Conservation (phyloP, 2,329 filamentous ascomycete genomes). For the Neospermospora avenae region DNA sequence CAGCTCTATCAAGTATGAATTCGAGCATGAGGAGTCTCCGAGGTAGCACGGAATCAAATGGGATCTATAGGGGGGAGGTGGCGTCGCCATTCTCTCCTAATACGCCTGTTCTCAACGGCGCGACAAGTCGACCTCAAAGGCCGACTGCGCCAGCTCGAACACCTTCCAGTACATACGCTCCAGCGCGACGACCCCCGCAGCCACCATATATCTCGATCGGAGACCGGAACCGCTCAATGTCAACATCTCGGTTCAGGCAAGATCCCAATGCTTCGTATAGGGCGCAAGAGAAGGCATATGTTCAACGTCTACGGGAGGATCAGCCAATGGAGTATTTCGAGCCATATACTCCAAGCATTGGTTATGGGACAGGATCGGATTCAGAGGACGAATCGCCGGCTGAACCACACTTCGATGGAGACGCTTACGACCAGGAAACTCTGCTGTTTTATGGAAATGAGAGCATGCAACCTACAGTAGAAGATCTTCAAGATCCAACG, state of each 20-base stretch:
- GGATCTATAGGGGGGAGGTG: constrained; percentile 18
- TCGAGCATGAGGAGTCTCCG: constrained; percentile 41
- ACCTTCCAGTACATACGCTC: constrained; percentile 77
- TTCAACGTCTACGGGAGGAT: constrained; percentile 85
- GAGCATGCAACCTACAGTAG: constrained; percentile 80
- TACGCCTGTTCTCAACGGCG: constrained; percentile 41
- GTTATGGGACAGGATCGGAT: constrained; percentile 70
- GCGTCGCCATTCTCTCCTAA: constrained; percentile 25
- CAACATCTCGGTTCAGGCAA: constrained; percentile 51
- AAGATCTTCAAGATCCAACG: constrained; percentile 83
- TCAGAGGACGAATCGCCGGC: constrained; percentile 89
- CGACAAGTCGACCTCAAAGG: constrained; percentile 56
- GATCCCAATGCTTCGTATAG: constrained; percentile 72
- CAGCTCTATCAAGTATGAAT: constrained; percentile 27
- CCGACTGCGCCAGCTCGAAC: constrained; percentile 68
- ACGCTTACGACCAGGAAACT: constrained; percentile 86
- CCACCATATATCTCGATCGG: constrained; percentile 43
- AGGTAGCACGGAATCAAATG: constrained; percentile 38
- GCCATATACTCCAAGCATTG: constrained; percentile 64
- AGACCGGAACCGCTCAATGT: constrained; percentile 52
- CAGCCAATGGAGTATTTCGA: constrained; percentile 51
- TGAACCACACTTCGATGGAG: constrained; percentile 76
- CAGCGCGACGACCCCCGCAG: constrained; percentile 51
- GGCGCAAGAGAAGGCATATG: constrained; percentile 90
- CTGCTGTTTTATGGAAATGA: constrained; percentile 92